Evolutionary conservation across 805 yeast genomes (phyloP).

Genomic region (Lipomyces spencermartinsiae): DNA sequence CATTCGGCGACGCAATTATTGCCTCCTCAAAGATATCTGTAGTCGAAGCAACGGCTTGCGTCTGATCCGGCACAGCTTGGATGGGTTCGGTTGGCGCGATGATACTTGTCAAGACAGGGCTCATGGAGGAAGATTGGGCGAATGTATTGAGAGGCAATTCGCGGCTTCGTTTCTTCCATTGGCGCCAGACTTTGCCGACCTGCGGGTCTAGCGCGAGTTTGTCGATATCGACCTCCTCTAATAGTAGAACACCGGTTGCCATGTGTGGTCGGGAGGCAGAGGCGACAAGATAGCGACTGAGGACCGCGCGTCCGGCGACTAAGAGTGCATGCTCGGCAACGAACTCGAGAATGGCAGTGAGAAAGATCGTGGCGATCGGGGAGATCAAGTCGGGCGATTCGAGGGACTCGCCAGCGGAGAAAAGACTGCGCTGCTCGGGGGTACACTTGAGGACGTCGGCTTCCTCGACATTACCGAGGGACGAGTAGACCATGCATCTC

Average conservation of each 20-base stretch:
- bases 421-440: slow-evolving; percentile 18
- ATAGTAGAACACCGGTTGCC: background rate
- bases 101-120: background rate
- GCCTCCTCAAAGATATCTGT: background rate
- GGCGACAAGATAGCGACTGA: slow-evolving; percentile 24
- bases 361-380: slow-evolving; percentile 22
- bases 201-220: slow-evolving; percentile 21
- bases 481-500: slow-evolving; percentile 30
- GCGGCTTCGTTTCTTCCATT: slow-evolving; percentile 15
- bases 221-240: slow-evolving; percentile 18
- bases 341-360: slow-evolving; percentile 19
- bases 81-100: background rate
- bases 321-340: slow-evolving; percentile 19
- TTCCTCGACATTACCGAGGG: slow-evolving; percentile 31
- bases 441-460: slow-evolving; percentile 16
- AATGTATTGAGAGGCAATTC: background rate
- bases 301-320: slow-evolving; percentile 27
- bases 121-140: background rate
- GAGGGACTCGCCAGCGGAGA: background rate
- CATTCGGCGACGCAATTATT: background rate
- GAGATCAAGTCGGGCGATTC: slow-evolving; percentile 9
- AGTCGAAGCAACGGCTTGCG: background rate
- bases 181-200: slow-evolving; percentile 23
- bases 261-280: slow-evolving; percentile 6
- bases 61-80: background rate